Base-by-base conservation (phyloP, 805 yeast genomes). In the Priceomyces castillae region DNA sequence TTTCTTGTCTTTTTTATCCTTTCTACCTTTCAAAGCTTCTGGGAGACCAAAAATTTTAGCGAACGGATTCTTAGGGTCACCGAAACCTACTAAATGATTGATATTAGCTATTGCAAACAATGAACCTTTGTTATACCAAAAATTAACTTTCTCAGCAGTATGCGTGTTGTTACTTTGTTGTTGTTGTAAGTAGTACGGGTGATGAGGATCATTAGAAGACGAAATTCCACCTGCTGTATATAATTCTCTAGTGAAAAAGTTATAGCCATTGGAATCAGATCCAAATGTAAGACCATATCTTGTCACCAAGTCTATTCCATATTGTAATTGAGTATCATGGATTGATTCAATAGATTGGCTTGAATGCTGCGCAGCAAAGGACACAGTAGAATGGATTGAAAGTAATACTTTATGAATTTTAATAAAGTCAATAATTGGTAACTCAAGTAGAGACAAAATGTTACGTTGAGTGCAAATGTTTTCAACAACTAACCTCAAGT, bases 81-180 rank as follows among this genome's bases (percentile, higher is more conserved):
- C 95, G 61, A 86, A 82, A 1, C 94, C 94, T 37, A 84, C 77
- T 41, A 86, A 58, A 64, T 86, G 92, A 53, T 81, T 76, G 41
- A 86, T 80, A 54, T 86, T 86, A 20, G 90, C 80, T 38, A 85
- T 70, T 2, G 94, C 92, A 69, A 86, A 84, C 30, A 81, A 74
- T 2, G 90, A 77, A 1, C 88, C 82, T 57, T 85, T 84, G 53
- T 84, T 84, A 55, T 82, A 83, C 86, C 89, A 86, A 53, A 84
- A 85, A 45, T 80, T 81, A 54, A 76, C 62, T 48, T 77, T 76
- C 36, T 79, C 81, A 19, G 67, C 53, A 4, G 69, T 49, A 46
- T 67, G 67, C 1, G 65, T 50, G 9, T 52, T 54, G 33, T 48
- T 48, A 17, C 54, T 48, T 15, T 44, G 47, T 37, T 50, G 55